Base-by-base conservation (phyloP, 2,329 filamentous ascomycete genomes). In the Helotiales sp. region DNA sequence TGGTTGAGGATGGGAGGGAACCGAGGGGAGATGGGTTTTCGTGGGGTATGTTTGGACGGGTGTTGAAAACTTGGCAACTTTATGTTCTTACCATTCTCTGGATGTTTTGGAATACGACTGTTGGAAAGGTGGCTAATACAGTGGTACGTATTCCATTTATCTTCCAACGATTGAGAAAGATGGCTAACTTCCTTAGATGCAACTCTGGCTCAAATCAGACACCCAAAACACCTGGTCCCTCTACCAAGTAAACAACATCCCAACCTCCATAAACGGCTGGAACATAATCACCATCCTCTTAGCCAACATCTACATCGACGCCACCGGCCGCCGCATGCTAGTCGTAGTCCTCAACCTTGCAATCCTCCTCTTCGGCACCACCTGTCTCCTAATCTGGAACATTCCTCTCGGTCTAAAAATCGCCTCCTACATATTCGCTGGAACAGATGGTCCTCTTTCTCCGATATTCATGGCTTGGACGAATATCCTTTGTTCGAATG, bases 71-170 rank as follows among this genome's bases (percentile, higher is more conserved):
- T 0, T 85, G 81, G 79, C 80, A 85, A 65, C 86, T 82, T 77
- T 87, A 83, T 76, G 83, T 82, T 2, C 87, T 88, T 62, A 78
- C 83, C 4, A 65, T 82, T 5, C 78, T 84, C 0, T 89, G 54
- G 49, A 57, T 57, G 54, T 58, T 58, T 30, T 58, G 54, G 55
- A 55, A 53, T 29, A 48, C 48, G 9, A 57, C 55, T 7, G 51
- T 56, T 27, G 58, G 58, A n/a, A 52, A 56, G 15, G 50, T 57
- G 15, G 48, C 54, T 3, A 58, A 84, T 0, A 89, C 88, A 70
- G 83, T 60, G 7, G 52, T 54, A 48, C 27, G 52, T 54, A 6
- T n/a, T 3, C 12, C 22, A 2, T 4, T 6, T 7, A 12, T 25
- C 3, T 10, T 25, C 1, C 29, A 19, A 8, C n/a, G n/a, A n/a